A percentile compares a stretch with the other conserved stretches of the same genome.
Evolutionary conservation across 1,284 basidiomycete genomes (phyloP).

Genomic region (Tremellales sp.): DNA sequence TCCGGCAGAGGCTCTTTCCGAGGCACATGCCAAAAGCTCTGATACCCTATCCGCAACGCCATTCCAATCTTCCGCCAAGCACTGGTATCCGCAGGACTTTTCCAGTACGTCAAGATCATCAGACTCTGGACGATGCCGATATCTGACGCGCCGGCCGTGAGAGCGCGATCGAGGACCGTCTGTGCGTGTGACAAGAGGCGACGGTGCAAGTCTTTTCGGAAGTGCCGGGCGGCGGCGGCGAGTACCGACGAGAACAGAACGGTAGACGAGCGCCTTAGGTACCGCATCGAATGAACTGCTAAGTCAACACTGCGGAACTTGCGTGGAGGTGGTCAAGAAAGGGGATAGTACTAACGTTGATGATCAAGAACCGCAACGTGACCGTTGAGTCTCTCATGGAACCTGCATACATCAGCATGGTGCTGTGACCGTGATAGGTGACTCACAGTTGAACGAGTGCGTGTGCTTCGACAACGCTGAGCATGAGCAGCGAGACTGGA

Average conservation of each 20-base stretch:
- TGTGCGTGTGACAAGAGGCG: slow-evolving; percentile 27
- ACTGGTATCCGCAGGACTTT: slow-evolving; percentile 27
- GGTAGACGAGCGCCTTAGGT: slow-evolving; percentile 27
- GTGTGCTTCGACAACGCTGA: slow-evolving; percentile 26
- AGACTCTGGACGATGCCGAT: slow-evolving; percentile 33
- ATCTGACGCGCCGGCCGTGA: slow-evolving; percentile 20
- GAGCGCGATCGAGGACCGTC: slow-evolving; percentile 29
- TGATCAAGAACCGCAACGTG: slow-evolving; percentile 27
- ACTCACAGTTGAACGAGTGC: slow-evolving; percentile 25
- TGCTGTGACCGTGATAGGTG: background rate
- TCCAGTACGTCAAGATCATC: slow-evolving; percentile 40
- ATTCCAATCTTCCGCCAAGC: slow-evolving; percentile 33
- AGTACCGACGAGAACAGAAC: slow-evolving; percentile 33
- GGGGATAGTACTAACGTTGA: slow-evolving; percentile 10
- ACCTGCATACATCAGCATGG: slow-evolving; percentile 15
- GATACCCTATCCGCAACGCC: slow-evolving; percentile 31
- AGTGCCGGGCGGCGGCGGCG: slow-evolving; percentile 24
- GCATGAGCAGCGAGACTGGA: slow-evolving; percentile 19
- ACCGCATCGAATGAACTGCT: slow-evolving; percentile 32
- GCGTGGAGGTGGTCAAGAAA: background rate
- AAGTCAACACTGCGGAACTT: background rate
- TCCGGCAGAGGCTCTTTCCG: slow-evolving; percentile 22
- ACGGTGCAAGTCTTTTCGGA: slow-evolving; percentile 25
- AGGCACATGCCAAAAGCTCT: slow-evolving; percentile 29
- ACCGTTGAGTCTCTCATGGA: slow-evolving; percentile 30